A percentile compares a stretch with the other conserved stretches of the same genome.
Conservation (phyloP, 495 filamentous ascomycete genomes). For the Patellaria atrata region DNA sequence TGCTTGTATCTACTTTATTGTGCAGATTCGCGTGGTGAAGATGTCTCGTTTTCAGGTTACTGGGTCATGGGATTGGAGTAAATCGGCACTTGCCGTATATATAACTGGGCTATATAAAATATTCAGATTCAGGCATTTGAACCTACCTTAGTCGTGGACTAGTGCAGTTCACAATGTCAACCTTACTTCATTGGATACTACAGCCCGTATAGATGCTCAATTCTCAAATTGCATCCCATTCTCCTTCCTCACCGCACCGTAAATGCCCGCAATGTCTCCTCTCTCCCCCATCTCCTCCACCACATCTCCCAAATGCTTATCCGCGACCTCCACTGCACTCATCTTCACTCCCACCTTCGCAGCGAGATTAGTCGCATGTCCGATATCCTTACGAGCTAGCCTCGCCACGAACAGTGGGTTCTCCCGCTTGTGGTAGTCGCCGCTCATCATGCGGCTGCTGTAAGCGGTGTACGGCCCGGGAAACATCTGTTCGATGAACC, state of each 20-base stretch:
- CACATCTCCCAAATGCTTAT: constrained; percentile 51
- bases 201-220: no score
- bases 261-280: constrained; percentile 75
- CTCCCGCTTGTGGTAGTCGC: constrained; percentile 56
- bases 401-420: constrained; percentile 81
- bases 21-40: no score
- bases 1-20: no score
- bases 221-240: constrained; percentile 58
- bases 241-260: constrained; percentile 59
- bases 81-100: no score
- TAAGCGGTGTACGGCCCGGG: constrained; percentile 56
- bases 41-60: no score
- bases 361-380: constrained; percentile 59
- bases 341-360: constrained; percentile 45
- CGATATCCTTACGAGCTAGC: constrained; percentile 70
- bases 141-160: no score
- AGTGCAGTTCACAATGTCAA: no score
- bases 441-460: constrained; percentile 52
- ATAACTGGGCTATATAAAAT: no score
- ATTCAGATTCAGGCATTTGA: no score
- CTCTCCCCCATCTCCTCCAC: constrained; percentile 57
- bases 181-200: no score
- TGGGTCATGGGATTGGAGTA: no score
- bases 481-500: constrained; percentile 52
- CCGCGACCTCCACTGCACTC: constrained; percentile 49